Base-by-base conservation (phyloP, 1,284 basidiomycete genomes). In the Inonotus hispidus region DNA sequence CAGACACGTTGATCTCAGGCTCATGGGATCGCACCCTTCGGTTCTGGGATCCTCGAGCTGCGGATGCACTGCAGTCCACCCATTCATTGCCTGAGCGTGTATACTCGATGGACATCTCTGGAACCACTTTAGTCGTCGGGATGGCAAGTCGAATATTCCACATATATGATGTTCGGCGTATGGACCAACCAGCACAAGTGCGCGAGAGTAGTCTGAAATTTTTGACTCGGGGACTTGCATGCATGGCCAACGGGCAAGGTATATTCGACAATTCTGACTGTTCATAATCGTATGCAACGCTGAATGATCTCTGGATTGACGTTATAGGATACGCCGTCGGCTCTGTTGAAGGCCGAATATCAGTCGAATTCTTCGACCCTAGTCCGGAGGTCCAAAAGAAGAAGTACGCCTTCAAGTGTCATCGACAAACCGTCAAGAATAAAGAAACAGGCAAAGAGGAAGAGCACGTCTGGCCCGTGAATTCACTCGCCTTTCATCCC, bases 381-480 rank as follows among this genome's bases (percentile, higher is more conserved):
- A 84, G 83, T 10, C 79, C 85, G 0, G 82, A 83, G 25, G 79
- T 81, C 0, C 94, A 98, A 72, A 85, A 88, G 16, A 89, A 91
- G 72, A 98, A 98, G 74, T 99, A 99, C 72, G 97, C 97, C 1
- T 99, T 98, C 83, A 95, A 98, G 71, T 98, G 95, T 68, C 96
- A 99, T 71, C 82, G 96, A 19, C 89, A 94, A 70, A 87, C 90
- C 1, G 86, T 95, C 56, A 88, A 43, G 41, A 43, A 43, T 21
- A 43, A 43, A 21, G 41, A 43, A 43, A 43, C 41, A 21, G 41
- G 19, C 8, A 43, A 93, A 53, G 92, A 91, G 39, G 88, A 92
- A n/a, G 97, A 99, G 71, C 92, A 95, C 65, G 95, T 98, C n/a
- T 99, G 94, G 85, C 95, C 96, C 0, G 95, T 99, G 65, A 97